Evolutionary conservation across 148 eudicot genomes (phyloP), one percentile per base, ranked within the genome.

Genomic region (Polygonum aviculare): DNA sequence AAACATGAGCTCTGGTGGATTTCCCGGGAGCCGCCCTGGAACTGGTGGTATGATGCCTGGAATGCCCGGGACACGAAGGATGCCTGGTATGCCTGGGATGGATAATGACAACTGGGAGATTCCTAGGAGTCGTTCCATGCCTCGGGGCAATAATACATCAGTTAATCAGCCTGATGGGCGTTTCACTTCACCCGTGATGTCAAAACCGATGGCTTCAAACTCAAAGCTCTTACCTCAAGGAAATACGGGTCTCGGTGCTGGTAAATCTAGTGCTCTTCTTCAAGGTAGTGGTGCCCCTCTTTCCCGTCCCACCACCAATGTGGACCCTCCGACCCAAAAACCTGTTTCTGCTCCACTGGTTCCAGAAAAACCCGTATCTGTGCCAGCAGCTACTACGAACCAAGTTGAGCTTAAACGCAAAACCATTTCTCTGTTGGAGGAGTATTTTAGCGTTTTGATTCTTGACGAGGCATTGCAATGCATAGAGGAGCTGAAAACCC

Each of bases 11-110:
- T 88, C 94, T 7, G 87, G 82, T 26, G 89, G 91, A 21, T 90
- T 79, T 73, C 86, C 86, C 6, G 79, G 82, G 70, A 90, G 89
- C 75, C 89, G 93, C 18, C 91, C 91, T n/a, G 98, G 98, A 38
- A 44, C 87, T 2, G 98, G 97, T 69, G 98, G 97, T 62, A 89
- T 95, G 97, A 95, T 95, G 97, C 99, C 97, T 0, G 98, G 98
- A 54, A 88, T 84, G 91, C 99, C 97, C 0, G 94, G 94, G 16
- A 33, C 78, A 9, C 81, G 93, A 76, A 91, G 81, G 81, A 86
- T 88, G 92, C 92, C 94, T 2, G 92, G 94, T 11, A 85, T 83
- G 86, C 91, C 97, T 0, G 93, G 86, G 54, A 73, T 84, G 22
- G 99, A 93, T 72, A 87, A 85, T 50, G 96, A 90, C 83, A 87